A percentile compares a stretch with the other conserved stretches of the same genome.
Evolutionary conservation across 495 filamentous ascomycete species (phyloP).

Genomic region (Pyronema domesticum): DNA sequence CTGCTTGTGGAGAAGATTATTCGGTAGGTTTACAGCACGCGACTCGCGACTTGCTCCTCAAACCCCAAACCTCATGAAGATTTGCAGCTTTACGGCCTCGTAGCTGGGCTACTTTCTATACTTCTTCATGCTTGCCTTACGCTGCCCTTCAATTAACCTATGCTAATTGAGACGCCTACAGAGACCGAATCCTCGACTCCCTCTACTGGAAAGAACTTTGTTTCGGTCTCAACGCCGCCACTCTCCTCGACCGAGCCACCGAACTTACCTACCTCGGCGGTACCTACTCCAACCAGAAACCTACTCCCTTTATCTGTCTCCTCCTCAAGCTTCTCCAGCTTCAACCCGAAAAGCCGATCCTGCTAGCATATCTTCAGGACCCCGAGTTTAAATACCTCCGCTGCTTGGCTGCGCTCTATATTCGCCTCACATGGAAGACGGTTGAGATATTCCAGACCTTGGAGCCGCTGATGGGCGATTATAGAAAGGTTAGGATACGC

Average conservation of each 20-base stretch:
- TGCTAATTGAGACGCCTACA: neutral
- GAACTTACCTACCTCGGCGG: constrained; percentile 66
- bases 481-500: constrained; percentile 60
- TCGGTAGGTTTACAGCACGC: constrained; percentile 15
- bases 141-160: neutral
- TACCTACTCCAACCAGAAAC: constrained; percentile 62
- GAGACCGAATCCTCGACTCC: constrained; percentile 81
- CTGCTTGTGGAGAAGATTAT: constrained; percentile 58
- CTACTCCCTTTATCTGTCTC: constrained; percentile 84
- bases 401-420: constrained; percentile 76
- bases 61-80: no score
- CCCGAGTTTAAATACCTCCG: constrained; percentile 72
- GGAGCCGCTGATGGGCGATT: constrained; percentile 70
- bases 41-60: no score
- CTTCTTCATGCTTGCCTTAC: neutral
- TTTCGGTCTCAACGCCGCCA: constrained; percentile 69
- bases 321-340: constrained; percentile 89
- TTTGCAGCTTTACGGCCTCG: no score
- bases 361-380: constrained; percentile 63
- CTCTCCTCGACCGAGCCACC: constrained; percentile 74
- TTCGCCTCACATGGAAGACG: constrained; percentile 70
- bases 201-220: constrained; percentile 99
- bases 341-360: constrained; percentile 54
- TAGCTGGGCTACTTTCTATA: no score
- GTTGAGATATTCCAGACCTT: constrained; percentile 62